A percentile compares a stretch with the other conserved stretches of the same genome.
phyloP scores from a whole-genome alignment of 352 stramenopile genomes.

The Pythium aphanidermatum region DNA sequence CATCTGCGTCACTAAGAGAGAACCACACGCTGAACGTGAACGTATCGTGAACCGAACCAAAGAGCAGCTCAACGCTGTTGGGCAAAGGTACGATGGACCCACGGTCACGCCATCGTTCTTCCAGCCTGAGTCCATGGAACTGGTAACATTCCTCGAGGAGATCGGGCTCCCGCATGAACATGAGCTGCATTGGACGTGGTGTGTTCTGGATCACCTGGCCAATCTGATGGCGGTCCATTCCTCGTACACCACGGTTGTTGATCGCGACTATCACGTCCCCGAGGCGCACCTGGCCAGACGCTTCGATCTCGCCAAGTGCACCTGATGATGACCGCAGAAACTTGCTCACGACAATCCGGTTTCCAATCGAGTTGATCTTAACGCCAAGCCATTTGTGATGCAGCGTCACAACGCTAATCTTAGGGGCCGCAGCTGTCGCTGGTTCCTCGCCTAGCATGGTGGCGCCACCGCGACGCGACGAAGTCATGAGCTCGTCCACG shows the following conservation, averaged over 20 bases:
- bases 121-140: constrained; percentile 46
- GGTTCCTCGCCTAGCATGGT: not conserved
- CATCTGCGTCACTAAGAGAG: constrained; percentile 43
- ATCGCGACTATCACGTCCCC: constrained; percentile 60
- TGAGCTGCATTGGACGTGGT: constrained; percentile 48
- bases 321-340: constrained; percentile 53
- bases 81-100: constrained; percentile 43
- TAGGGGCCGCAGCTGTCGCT: not conserved
- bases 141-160: constrained; percentile 51
- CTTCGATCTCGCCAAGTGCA: constrained; percentile 62
- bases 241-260: constrained; percentile 51
- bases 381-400: constrained; percentile 68
- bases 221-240: constrained; percentile 57
- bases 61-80: constrained; percentile 30
- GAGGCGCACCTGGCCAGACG: constrained; percentile 44
- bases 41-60: constrained; percentile 21
- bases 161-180: constrained; percentile 40
- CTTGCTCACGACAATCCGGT: constrained; percentile 65
- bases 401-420: constrained; percentile 36
- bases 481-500: constrained; percentile 5
- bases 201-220: constrained; percentile 50
- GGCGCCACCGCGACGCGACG: constrained; percentile 2
- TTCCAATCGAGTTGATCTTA: constrained; percentile 74
- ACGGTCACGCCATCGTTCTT: constrained; percentile 50
- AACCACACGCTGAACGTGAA: constrained; percentile 73